Conservation (phyloP, 148 eudicot genomes). For the Dysphania ambrosioides region DNA sequence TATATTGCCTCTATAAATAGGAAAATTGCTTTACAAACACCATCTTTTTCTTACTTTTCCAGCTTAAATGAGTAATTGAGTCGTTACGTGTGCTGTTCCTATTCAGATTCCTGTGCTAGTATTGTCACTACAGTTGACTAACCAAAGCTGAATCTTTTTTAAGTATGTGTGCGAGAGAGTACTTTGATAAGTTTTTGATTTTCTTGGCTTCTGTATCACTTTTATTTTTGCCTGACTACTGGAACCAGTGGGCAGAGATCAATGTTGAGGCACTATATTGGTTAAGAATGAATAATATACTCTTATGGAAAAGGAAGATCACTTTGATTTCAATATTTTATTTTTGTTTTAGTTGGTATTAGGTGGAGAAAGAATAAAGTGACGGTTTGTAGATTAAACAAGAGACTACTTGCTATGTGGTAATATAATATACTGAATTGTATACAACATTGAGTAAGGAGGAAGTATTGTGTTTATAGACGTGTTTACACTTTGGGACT, state of each 20-base stretch:
- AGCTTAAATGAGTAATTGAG: slow-evolving; percentile 7
- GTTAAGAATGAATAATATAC: not conserved
- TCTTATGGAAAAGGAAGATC: not conserved
- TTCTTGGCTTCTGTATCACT: slow-evolving; percentile 7
- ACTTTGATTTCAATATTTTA: slow-evolving; percentile 9
- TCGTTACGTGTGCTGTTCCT: slow-evolving; percentile 4
- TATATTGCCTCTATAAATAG: slow-evolving; percentile 14
- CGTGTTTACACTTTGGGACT: slow-evolving; percentile 1
- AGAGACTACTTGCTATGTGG: not conserved
- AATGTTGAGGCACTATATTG: slow-evolving; percentile 4
- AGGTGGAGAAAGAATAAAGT: slow-evolving; percentile 22
- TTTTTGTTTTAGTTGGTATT: slow-evolving; percentile 14
- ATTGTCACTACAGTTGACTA: slow-evolving; percentile 26
- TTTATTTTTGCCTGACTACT: slow-evolving; percentile 5
- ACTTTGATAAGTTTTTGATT: slow-evolving; percentile 17
- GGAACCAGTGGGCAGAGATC: slow-evolving; percentile 12
- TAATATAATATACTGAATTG: not conserved
- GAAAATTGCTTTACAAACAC: slow-evolving; percentile 18
- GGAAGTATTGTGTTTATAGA: not conserved
- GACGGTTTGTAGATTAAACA: not conserved
- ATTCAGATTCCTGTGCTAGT: slow-evolving; percentile 19
- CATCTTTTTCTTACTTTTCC: slow-evolving; percentile 13
- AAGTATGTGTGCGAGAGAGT: not conserved
- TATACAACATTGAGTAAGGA: not conserved
- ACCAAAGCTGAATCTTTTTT: slow-evolving; percentile 15